Percentiles rank a stretch among this genome's conserved stretches.
Conservation (phyloP, 2,329 filamentous ascomycete species). For the Coniosporium tulheliwenetii region DNA sequence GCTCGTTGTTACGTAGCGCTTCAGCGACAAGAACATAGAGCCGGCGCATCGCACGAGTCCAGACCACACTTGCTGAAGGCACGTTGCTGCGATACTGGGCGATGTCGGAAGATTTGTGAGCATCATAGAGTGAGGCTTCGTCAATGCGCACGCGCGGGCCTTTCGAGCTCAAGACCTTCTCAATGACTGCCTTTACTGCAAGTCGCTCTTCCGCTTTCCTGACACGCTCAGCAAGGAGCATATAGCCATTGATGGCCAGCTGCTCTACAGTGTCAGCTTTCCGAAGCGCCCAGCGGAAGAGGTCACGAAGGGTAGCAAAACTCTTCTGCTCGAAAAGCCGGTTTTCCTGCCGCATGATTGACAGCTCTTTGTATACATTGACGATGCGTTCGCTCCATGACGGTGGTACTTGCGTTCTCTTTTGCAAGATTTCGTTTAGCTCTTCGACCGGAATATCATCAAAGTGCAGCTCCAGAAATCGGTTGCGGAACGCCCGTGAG, state of each 20-base stretch:
- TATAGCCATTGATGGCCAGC: conserved; percentile 83
- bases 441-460: conserved; percentile 96
- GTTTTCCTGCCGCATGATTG: conserved; percentile 74
- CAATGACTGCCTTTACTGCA: conserved; percentile 76
- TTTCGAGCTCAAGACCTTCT: conserved; percentile 59
- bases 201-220: conserved; percentile 75
- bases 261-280: conserved; percentile 75
- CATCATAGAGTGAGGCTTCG: conserved; percentile 54
- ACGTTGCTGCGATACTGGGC: conserved; percentile 11
- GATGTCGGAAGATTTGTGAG: conserved; percentile 18
- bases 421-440: conserved; percentile 77
- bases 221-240: conserved; percentile 89
- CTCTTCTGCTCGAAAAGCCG: conserved; percentile 93
- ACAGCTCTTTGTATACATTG: conserved; percentile 83
- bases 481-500: conserved; percentile 87
- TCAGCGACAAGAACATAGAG: conserved; percentile 79
- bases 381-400: conserved; percentile 88
- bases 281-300: conserved; percentile 88
- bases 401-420: conserved; percentile 75
- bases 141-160: conserved; percentile 55
- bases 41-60: conserved; percentile 88
- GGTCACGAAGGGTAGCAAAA: conserved; percentile 87
- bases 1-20: conserved; percentile 80
- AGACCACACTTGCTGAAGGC: conserved; percentile 48
- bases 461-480: conserved; percentile 93